These are phyloP conservation scores for Otatea glauca DNA, from an alignment of 176 grass and related monocot genomes.

Conservation along the genomic window DNA sequence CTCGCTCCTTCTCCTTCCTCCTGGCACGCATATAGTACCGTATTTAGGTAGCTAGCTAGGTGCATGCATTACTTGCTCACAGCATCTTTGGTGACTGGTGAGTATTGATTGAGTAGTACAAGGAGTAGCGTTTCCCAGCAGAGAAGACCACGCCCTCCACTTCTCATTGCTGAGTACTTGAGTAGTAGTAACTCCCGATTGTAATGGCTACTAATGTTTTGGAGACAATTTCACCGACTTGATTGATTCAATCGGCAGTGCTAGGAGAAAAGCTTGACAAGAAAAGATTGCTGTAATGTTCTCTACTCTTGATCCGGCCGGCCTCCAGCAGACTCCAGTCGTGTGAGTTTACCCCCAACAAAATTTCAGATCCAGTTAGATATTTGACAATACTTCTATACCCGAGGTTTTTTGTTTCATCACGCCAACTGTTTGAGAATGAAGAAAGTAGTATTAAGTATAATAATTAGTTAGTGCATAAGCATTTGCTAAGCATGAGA, in stretches of 20 bases:
- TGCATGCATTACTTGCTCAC: conserved; percentile 34
- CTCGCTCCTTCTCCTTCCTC: neutral
- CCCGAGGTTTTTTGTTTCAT: neutral
- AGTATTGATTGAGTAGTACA: no score
- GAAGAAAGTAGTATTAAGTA: neutral
- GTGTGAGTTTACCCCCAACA: neutral
- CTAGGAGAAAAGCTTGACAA: neutral
- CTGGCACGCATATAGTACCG: conserved; percentile 13
- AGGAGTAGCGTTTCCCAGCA: no score
- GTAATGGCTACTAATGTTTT: neutral
- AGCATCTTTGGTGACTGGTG: neutral
- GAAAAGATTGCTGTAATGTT: neutral
- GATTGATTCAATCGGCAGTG: no score
- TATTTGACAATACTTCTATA: neutral
- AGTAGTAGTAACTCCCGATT: neutral
- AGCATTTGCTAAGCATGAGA: conserved; percentile 7
- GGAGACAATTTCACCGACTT: neutral
- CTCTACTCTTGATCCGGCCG: no score
- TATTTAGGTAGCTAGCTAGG: neutral
- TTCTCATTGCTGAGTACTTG: no score
- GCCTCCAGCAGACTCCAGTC: no score
- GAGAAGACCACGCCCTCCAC: no score
- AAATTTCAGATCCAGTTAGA: neutral
- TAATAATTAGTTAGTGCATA: neutral
- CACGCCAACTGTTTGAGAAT: neutral